phyloP scores from a whole-genome alignment of 768 basidiomycete genomes.

The Russula virescens region DNA sequence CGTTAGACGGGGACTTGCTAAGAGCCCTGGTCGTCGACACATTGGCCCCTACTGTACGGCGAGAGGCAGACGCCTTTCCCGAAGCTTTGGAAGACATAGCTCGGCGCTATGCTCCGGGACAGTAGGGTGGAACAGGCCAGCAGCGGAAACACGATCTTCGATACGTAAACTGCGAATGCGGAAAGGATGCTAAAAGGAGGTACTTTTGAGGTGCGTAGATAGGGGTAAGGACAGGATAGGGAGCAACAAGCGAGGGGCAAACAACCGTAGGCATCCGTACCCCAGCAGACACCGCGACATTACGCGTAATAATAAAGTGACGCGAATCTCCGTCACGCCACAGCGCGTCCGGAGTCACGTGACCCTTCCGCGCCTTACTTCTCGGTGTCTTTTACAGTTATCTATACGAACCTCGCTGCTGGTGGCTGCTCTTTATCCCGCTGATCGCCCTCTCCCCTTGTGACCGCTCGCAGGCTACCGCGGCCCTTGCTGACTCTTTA shows the following conservation, averaged over 20 bases:
- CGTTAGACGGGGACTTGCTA: constrained; percentile 20
- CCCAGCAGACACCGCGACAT: not conserved
- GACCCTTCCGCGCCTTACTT: not conserved
- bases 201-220: not conserved
- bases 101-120: not conserved
- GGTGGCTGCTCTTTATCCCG: not conserved
- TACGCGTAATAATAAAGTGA: not conserved
- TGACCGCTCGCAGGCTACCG: not conserved
- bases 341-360: constrained; percentile 16
- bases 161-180: not conserved
- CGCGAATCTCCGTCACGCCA: not conserved
- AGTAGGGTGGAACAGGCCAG: not conserved
- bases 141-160: not conserved
- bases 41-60: not conserved
- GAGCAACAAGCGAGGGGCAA: not conserved
- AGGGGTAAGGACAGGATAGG: not conserved
- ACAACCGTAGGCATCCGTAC: no score
- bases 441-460: not conserved
- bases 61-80: constrained; percentile 7
- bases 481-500: not conserved
- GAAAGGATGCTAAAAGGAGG: not conserved
- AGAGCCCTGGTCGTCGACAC: not conserved
- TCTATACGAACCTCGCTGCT: no score
- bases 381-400: no score
- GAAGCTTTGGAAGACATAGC: not conserved